Evolutionary conservation across 2,329 filamentous ascomycete genomes (phyloP), one percentile per base, ranked within the genome.

Genomic region (Acephala macrosclerotiorum): DNA sequence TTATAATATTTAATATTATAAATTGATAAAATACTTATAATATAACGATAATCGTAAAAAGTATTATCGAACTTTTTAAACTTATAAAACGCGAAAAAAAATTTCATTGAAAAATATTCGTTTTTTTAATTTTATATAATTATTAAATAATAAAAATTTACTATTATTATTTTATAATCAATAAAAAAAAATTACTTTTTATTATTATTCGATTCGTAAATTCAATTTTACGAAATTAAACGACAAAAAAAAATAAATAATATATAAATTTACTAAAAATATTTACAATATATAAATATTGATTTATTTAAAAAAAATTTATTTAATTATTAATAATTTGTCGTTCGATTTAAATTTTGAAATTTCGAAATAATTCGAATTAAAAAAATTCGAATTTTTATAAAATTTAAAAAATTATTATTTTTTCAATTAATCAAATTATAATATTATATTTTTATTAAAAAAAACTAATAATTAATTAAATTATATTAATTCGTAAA

Each of bases 271-370:
- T 63, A 75, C 71, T 11, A 76, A 68, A 55, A 77, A 71, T 56
- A 42, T 69, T 59, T 78, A 77, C 61, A 66, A 77, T 60, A 65
- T 60, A 26, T 78, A 72, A 73, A 71, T 74, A 70, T 73, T 70
- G 18, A 64, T 61, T 59, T 73, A 78, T 63, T 67, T 77, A 16
- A 70, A 75, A 72, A 71, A 72, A 66, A 70, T 79, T 18, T 69
- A 65, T 61, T 71, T 63, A 16, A 63, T 66, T 40, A 64, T 71
- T 36, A 56, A 73, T 77, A 38, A 68, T 73, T 49, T 71, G 72
- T 76, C n/a, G 70, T 75, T 14, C 47, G n/a, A 51, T 60, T n/a
- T 65, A 29, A 33, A 68, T 62, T 64, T 75, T 73, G 64, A 67
- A 55, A 61, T 69, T 58, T 68, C 60, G 22, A 20, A 66, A 57